Evolutionary conservation across 2,329 filamentous ascomycete species (phyloP).

Genomic region (Cercospora brassicicola): DNA sequence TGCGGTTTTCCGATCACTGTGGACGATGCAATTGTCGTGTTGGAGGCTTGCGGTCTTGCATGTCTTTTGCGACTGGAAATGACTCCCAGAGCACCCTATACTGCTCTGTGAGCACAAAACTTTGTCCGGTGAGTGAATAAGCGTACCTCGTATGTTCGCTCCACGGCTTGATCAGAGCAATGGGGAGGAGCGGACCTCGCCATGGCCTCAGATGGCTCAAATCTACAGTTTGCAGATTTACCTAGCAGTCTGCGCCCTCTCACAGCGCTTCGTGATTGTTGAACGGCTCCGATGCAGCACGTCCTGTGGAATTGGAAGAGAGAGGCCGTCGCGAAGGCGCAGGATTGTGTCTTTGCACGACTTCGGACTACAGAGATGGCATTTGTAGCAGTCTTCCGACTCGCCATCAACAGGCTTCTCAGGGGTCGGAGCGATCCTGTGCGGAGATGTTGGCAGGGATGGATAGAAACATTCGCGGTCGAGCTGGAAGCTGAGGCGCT

Average conservation of each 20-base stretch:
- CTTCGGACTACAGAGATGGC: neutral
- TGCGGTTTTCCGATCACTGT: neutral
- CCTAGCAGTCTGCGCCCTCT: neutral
- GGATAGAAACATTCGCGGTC: neutral
- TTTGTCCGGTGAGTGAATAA: neutral
- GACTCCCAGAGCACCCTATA: neutral
- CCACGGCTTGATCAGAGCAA: neutral
- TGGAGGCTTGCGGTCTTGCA: neutral
- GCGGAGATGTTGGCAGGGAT: neutral
- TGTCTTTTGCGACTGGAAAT: neutral
- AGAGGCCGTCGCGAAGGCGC: neutral
- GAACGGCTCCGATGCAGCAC: neutral
- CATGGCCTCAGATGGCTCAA: neutral
- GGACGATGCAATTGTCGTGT: neutral
- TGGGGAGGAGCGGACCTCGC: neutral
- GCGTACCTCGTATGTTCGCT: conserved; percentile 4
- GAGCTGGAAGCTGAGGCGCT: neutral
- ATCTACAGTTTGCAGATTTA: neutral
- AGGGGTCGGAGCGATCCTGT: neutral
- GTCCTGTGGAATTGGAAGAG: neutral
- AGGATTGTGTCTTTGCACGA: neutral
- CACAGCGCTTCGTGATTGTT: neutral
- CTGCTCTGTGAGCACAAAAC: neutral
- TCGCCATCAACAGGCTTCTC: neutral
- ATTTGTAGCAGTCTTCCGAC: neutral